Evolutionary conservation across 495 filamentous ascomycete species (phyloP), one percentile per base, ranked within the genome.

Genomic region (Trichoderma asperelloides): DNA sequence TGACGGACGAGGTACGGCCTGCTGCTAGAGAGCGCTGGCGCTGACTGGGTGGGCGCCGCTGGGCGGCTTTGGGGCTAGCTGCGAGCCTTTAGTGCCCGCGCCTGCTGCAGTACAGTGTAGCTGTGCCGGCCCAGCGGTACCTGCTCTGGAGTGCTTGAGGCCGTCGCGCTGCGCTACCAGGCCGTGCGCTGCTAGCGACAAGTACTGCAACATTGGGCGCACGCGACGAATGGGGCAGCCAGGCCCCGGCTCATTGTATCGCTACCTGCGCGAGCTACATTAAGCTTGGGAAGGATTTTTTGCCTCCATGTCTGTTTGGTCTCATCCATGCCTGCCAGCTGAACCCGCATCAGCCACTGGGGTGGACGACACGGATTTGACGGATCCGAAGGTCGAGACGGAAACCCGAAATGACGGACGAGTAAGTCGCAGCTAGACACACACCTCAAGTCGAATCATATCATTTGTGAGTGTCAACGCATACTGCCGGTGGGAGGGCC

Each of bases 11-110:
- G 43, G 33, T 37, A 37, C 33, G 33, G 33, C 33, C 33, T 37
- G 33, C 33, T 37, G 33, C 33, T 47, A 15, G 15, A 60, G 55
- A 30, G 55, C 16, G 55, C 25, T 60, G 55, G 55, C 55, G 55
- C 55, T 60, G 55, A 60, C 55, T 16, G 27, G 55, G 55, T 60
- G 55, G 55, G 55, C 27, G 16, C 25, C 55, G 30, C 55, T 60
- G 55, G 27, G 55, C 55, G 55, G 23, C 25, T 60, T 60, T 30
- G 27, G 55, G 55, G 25, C 25, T 60, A 60, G 27, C 23, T 21
- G 55, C 23, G 12, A 11, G 25, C 12, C 11, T 60, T 60, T 60
- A 60, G 55, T 60, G 55, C 55, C 27, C 55, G 55, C 49, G 49
- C 49, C 43, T 57, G 49, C 49, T 21, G 49, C 55, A 60, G 25